Percentiles rank a stretch among this genome's conserved stretches.
Evolutionary conservation across 306 rosid genomes (phyloP).

Genomic region (Pyrus bretschneideri): DNA sequence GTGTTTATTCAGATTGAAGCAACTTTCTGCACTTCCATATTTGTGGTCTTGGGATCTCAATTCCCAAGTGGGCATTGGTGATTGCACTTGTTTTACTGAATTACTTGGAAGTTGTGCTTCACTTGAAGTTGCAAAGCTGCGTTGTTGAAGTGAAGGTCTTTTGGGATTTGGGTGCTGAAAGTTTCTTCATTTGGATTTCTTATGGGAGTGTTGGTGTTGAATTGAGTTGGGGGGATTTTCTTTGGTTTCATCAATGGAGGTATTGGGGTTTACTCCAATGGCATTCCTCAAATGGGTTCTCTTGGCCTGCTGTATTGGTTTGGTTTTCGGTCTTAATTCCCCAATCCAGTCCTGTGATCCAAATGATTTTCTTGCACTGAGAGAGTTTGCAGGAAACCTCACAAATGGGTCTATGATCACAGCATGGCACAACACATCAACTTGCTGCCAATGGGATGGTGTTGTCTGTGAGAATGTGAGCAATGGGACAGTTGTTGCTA

Average conservation of each 20-base stretch:
- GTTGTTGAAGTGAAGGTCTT: neutral
- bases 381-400: conserved; percentile 56
- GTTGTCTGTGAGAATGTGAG: conserved; percentile 47
- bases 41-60: conserved; percentile 49
- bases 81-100: conserved; percentile 20
- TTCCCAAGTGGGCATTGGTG: conserved; percentile 33
- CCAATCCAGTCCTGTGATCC: conserved; percentile 38
- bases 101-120: conserved; percentile 24
- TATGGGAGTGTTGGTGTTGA: conserved; percentile 31
- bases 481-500: conserved; percentile 17
- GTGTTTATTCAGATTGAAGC: conserved; percentile 23
- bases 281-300: conserved; percentile 37
- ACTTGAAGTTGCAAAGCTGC: conserved; percentile 33
- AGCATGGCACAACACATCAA: conserved; percentile 42
- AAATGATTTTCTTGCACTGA: conserved; percentile 50
- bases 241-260: conserved; percentile 38
- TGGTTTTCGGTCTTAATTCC: conserved; percentile 29
- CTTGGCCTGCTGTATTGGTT: conserved; percentile 40
- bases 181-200: conserved; percentile 31
- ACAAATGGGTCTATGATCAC: conserved; percentile 32
- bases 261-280: conserved; percentile 25
- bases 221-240: conserved; percentile 24
- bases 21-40: conserved; percentile 16
- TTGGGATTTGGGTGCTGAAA: conserved; percentile 13
- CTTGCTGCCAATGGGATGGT: conserved; percentile 67